phyloP scores from a whole-genome alignment of 179 eudicot species.

The Silene noctiflora region DNA sequence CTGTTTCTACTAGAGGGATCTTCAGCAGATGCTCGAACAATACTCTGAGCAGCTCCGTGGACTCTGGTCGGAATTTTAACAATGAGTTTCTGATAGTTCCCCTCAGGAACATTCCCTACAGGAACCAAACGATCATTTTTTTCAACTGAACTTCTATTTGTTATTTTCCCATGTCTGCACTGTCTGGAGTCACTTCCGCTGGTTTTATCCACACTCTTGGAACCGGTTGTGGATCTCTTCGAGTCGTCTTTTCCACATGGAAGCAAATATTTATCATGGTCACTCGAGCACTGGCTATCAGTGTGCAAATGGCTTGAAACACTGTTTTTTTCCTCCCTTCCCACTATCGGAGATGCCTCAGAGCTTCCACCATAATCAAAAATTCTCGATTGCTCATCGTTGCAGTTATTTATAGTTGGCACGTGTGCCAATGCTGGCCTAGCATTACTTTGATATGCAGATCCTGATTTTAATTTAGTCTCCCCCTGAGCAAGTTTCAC shows the following conservation, averaged over 20 bases:
- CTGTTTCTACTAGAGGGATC: constrained; percentile 38
- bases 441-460: constrained; percentile 19
- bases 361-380: constrained; percentile 22
- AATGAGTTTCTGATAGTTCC: constrained; percentile 60
- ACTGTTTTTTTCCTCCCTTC: constrained; percentile 37
- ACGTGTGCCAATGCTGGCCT: constrained; percentile 26
- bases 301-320: constrained; percentile 41
- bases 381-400: constrained; percentile 30
- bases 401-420: constrained; percentile 20
- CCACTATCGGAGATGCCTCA: constrained; percentile 27
- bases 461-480: constrained; percentile 24
- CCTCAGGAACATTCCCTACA: constrained; percentile 44
- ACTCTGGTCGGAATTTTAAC: constrained; percentile 72
- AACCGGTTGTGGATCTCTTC: constrained; percentile 47
- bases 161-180: constrained; percentile 46
- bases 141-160: constrained; percentile 32
- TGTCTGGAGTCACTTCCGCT: constrained; percentile 44
- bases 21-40: constrained; percentile 43
- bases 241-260: constrained; percentile 38
- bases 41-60: constrained; percentile 62
- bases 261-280: constrained; percentile 28
- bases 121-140: constrained; percentile 53
- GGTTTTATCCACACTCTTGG: constrained; percentile 44
- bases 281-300: constrained; percentile 42
- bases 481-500: constrained; percentile 29